Base-by-base conservation (phyloP, 768 basidiomycete genomes). In the Hypsizygus marmoreus region DNA sequence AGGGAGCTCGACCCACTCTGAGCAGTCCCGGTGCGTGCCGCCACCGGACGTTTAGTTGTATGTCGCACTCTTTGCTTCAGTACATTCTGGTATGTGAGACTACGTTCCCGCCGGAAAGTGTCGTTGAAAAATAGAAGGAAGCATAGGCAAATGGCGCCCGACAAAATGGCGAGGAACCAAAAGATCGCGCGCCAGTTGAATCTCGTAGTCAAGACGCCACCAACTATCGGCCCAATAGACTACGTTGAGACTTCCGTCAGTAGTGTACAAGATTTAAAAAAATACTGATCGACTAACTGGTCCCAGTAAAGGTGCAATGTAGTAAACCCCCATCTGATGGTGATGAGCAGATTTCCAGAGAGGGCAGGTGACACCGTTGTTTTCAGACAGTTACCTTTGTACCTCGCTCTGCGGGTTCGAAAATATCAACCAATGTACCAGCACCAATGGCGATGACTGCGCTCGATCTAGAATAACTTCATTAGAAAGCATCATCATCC, bases 71-170 rank as follows among this genome's bases (percentile, higher is more conserved):
- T 72, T 36, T 72, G 66, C 49, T 70, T 76, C 32, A 89, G 67
- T 0, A 83, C 82, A 28, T 73, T 72, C 59, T 89, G 88, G 62
- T 94, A 95, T 2, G 81, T 79, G 17, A 88, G 66, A 43, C 91
- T 94, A 33, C 94, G 84, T 57, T 93, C 89, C 43, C 76, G 70
- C 13, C 91, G 79, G 68, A 89, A 95, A 0, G 91, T 91, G 57
- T 95, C 91, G 47, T 78, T 80, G 70, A 93, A 89, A 58, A 86
- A 69, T 17, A 84, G 62, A 25, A 86, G 43, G 62, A 91, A 89
- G 14, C 73, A 65, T 29, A 81, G 33, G 40, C 80, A 69, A 40
- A 76, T 77, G 25, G 74, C 22, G 1, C 80, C 81, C 7, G 78
- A 78, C 43, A 85, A 73, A 24, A 83, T 82, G 1, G 78, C 70